phyloP scores from a whole-genome alignment of 352 stramenopile species.

The Globisporangium cylindrosporum region DNA sequence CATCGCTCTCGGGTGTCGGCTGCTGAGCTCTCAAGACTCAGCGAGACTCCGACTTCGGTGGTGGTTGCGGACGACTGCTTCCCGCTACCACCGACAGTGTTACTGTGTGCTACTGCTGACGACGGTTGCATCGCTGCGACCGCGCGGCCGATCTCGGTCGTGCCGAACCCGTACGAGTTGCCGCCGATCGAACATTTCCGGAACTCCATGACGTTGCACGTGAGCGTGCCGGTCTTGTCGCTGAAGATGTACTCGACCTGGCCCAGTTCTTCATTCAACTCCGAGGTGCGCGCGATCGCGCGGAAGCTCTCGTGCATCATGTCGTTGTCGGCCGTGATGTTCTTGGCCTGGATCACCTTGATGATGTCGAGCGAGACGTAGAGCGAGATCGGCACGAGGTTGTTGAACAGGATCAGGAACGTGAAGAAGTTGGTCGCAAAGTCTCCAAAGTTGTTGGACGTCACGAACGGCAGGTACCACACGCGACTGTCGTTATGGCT shows the following conservation, averaged over 20 bases:
- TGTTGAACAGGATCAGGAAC: constrained; percentile 95
- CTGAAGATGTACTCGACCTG: constrained; percentile 98
- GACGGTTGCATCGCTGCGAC: constrained; percentile 26
- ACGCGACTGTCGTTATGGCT: constrained; percentile 27
- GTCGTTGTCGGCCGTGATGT: constrained; percentile 52
- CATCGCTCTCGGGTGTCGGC: constrained; percentile 2
- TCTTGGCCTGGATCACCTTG: constrained; percentile 82
- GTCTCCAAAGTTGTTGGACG: constrained; percentile 25
- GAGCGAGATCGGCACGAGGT: constrained; percentile 96
- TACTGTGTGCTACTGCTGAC: neutral
- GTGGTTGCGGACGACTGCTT: neutral
- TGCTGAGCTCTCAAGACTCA: neutral
- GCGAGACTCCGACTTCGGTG: neutral
- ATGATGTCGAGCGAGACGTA: constrained; percentile 97
- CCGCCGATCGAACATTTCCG: constrained; percentile 89
- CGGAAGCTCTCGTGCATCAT: constrained; percentile 87
- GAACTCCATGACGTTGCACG: constrained; percentile 98
- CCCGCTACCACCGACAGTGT: neutral
- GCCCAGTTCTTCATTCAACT: constrained; percentile 92
- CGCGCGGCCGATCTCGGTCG: constrained; percentile 66
- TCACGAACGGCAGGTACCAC: constrained; percentile 46
- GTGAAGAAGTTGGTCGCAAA: constrained; percentile 88
- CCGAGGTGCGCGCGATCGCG: constrained; percentile 81
- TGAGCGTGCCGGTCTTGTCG: constrained; percentile 99
- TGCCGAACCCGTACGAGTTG: constrained; percentile 80